Base-by-base conservation (phyloP, 345 rosid genomes). In the Cardiospermum halicacabum region DNA sequence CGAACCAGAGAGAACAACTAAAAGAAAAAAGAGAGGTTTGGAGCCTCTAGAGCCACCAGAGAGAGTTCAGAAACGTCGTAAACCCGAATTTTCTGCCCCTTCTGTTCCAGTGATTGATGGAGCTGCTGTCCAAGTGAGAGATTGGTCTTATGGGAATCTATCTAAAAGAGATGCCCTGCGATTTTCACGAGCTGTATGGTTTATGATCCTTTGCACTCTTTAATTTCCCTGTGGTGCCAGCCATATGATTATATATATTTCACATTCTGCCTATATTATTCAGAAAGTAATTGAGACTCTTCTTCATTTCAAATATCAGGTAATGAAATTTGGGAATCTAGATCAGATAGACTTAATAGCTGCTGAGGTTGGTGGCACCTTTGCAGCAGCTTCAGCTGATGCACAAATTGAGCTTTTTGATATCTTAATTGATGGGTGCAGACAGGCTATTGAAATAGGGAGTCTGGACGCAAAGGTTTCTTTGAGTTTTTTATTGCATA, bases 81-180 rank as follows among this genome's bases (percentile, higher is more conserved):
- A 82, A 82, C 75, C 89, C 42, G 99, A 95, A 39, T 78, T 73
- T 65, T 65, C 82, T 68, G 78, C 76, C 48, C 85, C 96, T 21
- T 68, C 75, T 21, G 89, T 79, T 28, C 89, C 99, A 55, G 66
- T 83, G 73, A 72, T 95, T 60, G 99, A 91, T n/a, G 97, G 97
- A 37, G 93, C 99, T 65, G 70, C 87, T 58, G 96, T 85, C 66
- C 99, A 95, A 89, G 97, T 87, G 62, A 82, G 97, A 73, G 99
- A 90, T 74, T 95, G 99, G 99, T 91, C 96, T 49, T 75, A 82
- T 43, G 98, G 98, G 75, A 95, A 91, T 81, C 76, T 95, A 63
- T 86, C 96, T 18, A 95, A 95, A 84, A 87, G 96, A 83, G 97
- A 95, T 77, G 96, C 99, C 19, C 81, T 74, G 51, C 89, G 97